A percentile compares a stretch with the other conserved stretches of the same genome.
These are phyloP conservation scores for Knoxdaviesia capensis DNA, from an alignment of 2,329 filamentous ascomycete species.

Conservation along the genomic window DNA sequence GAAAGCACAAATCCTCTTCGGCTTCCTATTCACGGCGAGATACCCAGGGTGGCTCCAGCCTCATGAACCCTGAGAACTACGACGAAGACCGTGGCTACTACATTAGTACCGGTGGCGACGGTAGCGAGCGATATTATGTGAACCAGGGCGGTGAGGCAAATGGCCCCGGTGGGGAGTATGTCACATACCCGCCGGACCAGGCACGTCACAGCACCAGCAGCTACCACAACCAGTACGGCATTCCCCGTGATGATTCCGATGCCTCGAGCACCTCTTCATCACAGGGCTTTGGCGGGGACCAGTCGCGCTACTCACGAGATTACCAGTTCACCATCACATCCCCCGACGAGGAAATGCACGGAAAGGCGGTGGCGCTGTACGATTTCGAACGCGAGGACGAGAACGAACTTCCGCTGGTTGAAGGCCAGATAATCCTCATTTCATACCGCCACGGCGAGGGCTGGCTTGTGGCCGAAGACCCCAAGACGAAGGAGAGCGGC, in stretches of 20 bases:
- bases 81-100: constrained; percentile 47
- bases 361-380: constrained; percentile 85
- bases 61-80: constrained; percentile 27
- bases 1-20: constrained; percentile 60
- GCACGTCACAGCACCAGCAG: constrained; percentile 32
- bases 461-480: constrained; percentile 93
- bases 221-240: constrained; percentile 21
- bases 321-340: constrained; percentile 92
- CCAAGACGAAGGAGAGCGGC: constrained; percentile 82
- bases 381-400: constrained; percentile 92
- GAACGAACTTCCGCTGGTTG: constrained; percentile 79
- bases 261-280: constrained; percentile 38
- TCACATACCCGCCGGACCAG: constrained; percentile 55
- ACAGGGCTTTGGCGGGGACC: constrained; percentile 38
- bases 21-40: constrained; percentile 22
- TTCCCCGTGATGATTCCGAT: constrained; percentile 25
- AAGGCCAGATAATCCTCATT: constrained; percentile 92
- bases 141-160: constrained; percentile 49
- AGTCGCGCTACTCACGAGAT: constrained; percentile 70
- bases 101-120: constrained; percentile 45
- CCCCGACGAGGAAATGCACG: constrained; percentile 93
- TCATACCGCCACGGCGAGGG: constrained; percentile 92
- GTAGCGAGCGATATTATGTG: constrained; percentile 56
- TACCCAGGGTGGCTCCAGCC: constrained; percentile 21
- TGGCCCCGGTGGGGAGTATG: constrained; percentile 59